These are phyloP conservation scores for Tolypocladium album DNA, from an alignment of 2,329 filamentous ascomycete species.

Conservation along the genomic window DNA sequence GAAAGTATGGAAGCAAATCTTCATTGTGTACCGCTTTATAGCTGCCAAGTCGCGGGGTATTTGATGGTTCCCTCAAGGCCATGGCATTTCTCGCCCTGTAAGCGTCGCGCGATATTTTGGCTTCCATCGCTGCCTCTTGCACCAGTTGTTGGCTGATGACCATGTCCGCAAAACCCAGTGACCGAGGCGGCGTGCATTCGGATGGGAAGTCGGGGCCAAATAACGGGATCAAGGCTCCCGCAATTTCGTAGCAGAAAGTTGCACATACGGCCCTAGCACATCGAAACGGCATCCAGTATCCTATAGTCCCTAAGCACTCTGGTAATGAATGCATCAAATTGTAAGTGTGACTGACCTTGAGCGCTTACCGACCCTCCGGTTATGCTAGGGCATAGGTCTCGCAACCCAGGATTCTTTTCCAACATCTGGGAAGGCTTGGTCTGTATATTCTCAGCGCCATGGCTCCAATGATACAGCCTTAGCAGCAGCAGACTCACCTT, in stretches of 20 bases:
- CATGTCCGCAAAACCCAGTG: constrained; percentile 56
- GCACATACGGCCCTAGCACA: constrained; percentile 80
- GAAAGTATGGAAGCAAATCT: neutral
- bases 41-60: neutral
- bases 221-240: constrained; percentile 76
- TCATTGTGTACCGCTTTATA: neutral
- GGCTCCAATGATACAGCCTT: neutral
- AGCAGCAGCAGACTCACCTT: constrained; percentile 50
- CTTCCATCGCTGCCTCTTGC: constrained; percentile 37
- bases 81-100: neutral
- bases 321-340: neutral
- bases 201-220: constrained; percentile 76
- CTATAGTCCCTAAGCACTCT: constrained; percentile 30
- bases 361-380: constrained; percentile 84
- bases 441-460: constrained; percentile 33
- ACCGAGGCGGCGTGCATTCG: constrained; percentile 55
- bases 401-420: constrained; percentile 66
- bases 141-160: constrained; percentile 50
- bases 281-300: constrained; percentile 92
- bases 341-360: constrained; percentile 53
- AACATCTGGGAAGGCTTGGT: constrained; percentile 82
- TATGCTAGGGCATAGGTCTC: constrained; percentile 87
- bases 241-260: constrained; percentile 80
- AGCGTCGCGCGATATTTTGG: constrained; percentile 10
- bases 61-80: neutral